Percentiles rank a stretch among this genome's conserved stretches.
These are phyloP conservation scores for Mycosphaerella sp. DNA, from an alignment of 2,329 filamentous ascomycete genomes.

Conservation along the genomic window DNA sequence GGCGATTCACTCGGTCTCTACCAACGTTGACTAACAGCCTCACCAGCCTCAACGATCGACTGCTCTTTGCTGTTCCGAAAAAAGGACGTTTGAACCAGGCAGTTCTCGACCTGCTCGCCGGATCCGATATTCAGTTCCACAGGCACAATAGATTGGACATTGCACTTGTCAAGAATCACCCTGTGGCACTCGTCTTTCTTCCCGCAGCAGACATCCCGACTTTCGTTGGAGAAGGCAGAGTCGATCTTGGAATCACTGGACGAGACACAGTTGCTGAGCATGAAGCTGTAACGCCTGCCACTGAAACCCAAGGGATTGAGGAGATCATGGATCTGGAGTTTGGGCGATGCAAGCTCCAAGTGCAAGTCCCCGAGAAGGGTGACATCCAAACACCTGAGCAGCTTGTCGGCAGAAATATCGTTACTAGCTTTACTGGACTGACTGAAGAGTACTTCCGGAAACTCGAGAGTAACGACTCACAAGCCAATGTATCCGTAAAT, in stretches of 20 bases:
- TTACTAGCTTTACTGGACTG: slow-evolving; percentile 88
- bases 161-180: slow-evolving; percentile 93
- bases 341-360: slow-evolving; percentile 84
- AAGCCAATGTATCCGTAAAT: slow-evolving; percentile 37
- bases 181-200: slow-evolving; percentile 92
- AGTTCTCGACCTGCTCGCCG: slow-evolving; percentile 82
- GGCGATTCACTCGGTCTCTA: slow-evolving; percentile 29
- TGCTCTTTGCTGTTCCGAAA: slow-evolving; percentile 97
- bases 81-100: slow-evolving; percentile 92
- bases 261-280: slow-evolving; percentile 89
- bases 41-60: slow-evolving; percentile 76
- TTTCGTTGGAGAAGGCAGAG: slow-evolving; percentile 89
- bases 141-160: slow-evolving; percentile 94
- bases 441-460: slow-evolving; percentile 75
- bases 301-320: slow-evolving; percentile 59
- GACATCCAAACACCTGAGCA: slow-evolving; percentile 62
- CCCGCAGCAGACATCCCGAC: slow-evolving; percentile 96
- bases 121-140: slow-evolving; percentile 93
- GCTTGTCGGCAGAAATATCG: slow-evolving; percentile 85
- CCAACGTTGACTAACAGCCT: slow-evolving; percentile 36
- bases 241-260: slow-evolving; percentile 92
- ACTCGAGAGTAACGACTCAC: slow-evolving; percentile 54
- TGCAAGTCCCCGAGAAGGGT: slow-evolving; percentile 92
- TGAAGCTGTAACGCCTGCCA: slow-evolving; percentile 43
- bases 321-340: slow-evolving; percentile 88